phyloP scores from a whole-genome alignment of 1,284 basidiomycete genomes.

The Cryptococcus sp. region DNA sequence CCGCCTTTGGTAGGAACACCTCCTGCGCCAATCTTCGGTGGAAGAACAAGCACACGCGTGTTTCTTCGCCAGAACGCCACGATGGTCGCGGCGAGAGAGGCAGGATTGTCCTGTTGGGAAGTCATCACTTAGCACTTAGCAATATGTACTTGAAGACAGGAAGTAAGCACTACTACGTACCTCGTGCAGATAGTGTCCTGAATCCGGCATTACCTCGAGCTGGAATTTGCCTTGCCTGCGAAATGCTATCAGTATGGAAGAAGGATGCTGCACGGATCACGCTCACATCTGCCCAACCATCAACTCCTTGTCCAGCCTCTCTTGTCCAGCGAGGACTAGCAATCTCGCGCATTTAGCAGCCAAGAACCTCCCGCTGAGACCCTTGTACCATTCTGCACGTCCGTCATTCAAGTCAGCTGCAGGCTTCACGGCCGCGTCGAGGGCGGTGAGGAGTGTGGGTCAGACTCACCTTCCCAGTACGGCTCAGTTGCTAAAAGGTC shows the following conservation, averaged over 20 bases:
- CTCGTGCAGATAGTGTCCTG: slow-evolving; percentile 94
- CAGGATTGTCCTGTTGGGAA: slow-evolving; percentile 73
- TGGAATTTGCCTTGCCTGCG: slow-evolving; percentile 85
- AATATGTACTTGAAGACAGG: neutral
- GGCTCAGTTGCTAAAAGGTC: slow-evolving; percentile 80
- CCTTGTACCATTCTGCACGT: slow-evolving; percentile 79
- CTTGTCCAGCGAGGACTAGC: slow-evolving; percentile 87
- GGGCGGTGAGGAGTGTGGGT: neutral
- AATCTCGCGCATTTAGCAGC: slow-evolving; percentile 74
- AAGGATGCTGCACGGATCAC: neutral
- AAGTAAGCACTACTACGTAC: slow-evolving; percentile 55
- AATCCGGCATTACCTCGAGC: slow-evolving; percentile 78
- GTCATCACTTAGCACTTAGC: neutral
- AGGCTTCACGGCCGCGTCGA: neutral
- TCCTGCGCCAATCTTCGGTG: slow-evolving; percentile 47
- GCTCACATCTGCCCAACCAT: slow-evolving; percentile 94
- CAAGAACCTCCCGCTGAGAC: slow-evolving; percentile 77
- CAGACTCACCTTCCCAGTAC: slow-evolving; percentile 77
- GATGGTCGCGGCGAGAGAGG: slow-evolving; percentile 71
- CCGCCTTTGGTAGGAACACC: slow-evolving; percentile 43
- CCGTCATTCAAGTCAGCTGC: neutral
- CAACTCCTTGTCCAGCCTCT: slow-evolving; percentile 85
- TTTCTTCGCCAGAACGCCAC: slow-evolving; percentile 91
- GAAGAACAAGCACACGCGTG: slow-evolving; percentile 65
- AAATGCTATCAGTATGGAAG: neutral